phyloP scores from a whole-genome alignment of 1,139 yeast species.

The Tardiomyces depauwii region DNA sequence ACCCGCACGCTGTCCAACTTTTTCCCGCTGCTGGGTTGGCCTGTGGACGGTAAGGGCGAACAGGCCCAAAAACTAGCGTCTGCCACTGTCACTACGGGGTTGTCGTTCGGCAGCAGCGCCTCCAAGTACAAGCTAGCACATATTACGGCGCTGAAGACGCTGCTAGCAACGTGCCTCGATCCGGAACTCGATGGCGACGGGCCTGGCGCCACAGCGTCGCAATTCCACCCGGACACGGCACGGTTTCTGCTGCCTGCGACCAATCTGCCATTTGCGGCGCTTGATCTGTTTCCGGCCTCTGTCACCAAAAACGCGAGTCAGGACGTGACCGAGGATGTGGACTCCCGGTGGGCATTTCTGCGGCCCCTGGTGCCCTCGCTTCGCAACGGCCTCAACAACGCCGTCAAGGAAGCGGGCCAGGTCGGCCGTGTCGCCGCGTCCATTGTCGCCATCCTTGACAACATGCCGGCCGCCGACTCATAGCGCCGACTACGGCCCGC shows the following conservation, averaged over 20 bases:
- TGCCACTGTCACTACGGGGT: slow-evolving; percentile 21
- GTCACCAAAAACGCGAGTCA: slow-evolving; percentile 18
- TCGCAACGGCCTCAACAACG: slow-evolving; percentile 37
- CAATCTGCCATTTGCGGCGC: slow-evolving; percentile 50
- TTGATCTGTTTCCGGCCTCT: slow-evolving; percentile 36
- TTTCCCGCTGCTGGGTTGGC: slow-evolving; percentile 32
- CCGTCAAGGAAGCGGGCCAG: slow-evolving; percentile 67
- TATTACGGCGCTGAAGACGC: slow-evolving; percentile 17
- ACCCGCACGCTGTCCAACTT: slow-evolving; percentile 26
- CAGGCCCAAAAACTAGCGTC: slow-evolving; percentile 7
- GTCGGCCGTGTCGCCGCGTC: slow-evolving; percentile 47
- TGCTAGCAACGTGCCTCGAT: slow-evolving; percentile 19
- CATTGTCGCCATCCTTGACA: not conserved
- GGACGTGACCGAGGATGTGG: slow-evolving; percentile 43
- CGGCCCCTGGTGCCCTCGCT: slow-evolving; percentile 45
- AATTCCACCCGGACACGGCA: slow-evolving; percentile 36
- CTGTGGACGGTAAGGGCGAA: slow-evolving; percentile 9
- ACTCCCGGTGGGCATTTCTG: slow-evolving; percentile 45
- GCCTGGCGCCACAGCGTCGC: slow-evolving; percentile 4
- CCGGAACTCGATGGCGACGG: slow-evolving; percentile 2
- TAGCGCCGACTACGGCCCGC: too few relatives aligned
- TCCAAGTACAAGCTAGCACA: slow-evolving; percentile 21
- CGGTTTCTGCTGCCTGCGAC: slow-evolving; percentile 42
- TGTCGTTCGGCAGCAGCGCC: slow-evolving; percentile 23
- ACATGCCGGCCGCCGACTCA: not conserved